Base-by-base conservation (phyloP, 305 asterid genomes). In the Fraxinus greggii region DNA sequence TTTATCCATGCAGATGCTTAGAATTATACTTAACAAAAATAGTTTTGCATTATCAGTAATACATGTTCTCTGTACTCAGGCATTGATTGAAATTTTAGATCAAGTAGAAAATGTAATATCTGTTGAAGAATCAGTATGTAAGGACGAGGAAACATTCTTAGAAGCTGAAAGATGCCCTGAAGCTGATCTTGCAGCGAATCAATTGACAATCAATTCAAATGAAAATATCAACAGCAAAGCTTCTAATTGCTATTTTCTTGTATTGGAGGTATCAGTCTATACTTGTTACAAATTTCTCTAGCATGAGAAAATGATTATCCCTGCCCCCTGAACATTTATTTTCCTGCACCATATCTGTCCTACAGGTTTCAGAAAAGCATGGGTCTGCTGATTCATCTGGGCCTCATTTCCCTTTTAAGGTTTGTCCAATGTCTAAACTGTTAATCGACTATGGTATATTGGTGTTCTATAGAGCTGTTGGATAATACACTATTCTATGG, bases 61-160 rank as follows among this genome's bases (percentile, higher is more conserved):
- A 74, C 77, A 74, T 69, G 45, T 86, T 78, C 61, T 84, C 36
- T 79, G n/a, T 74, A 15, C 40, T 59, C 92, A 94, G 98, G 98
- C 98, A 81, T 86, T 96, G 85, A 93, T 96, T 63, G 99, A 96
- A 85, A 95, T 94, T 77, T 84, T 96, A 87, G 99, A 96, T 90
- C 91, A 96, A 93, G 99, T 96, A 61, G 97, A 92, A 89, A 97
- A 91, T 87, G 98, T 90, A 72, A 94, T 96, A 79, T 92, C 94
- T 15, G 97, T 86, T 80, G 94, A 94, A 82, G 88, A 89, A 80
- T 83, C 92, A 45, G 75, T 38, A 75, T 67, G 81, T 81, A 85
- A 85, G 83, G 90, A 86, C 74, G 84, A 83, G 17, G 81, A 82
- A 77, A 69, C 85, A 83, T 72, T 85, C 56, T 56, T 65, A 83